These are phyloP conservation scores for Papiliotrema nemorosa DNA, from an alignment of 1,284 basidiomycete species.

Conservation along the genomic window DNA sequence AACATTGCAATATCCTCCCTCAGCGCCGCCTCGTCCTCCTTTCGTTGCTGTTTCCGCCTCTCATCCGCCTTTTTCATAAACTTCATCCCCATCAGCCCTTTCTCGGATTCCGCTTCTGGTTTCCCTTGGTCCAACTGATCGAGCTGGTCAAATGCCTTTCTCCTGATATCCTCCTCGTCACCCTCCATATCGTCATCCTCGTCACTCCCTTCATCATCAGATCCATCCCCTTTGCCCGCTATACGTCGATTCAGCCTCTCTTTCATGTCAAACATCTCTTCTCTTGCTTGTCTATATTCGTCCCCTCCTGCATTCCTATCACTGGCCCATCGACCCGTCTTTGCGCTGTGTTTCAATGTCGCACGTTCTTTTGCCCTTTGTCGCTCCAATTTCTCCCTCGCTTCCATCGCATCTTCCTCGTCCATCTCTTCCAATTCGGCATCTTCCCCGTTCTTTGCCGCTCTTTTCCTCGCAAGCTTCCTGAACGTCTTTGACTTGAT, in stretches of 20 bases:
- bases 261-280: slow-evolving; percentile 62
- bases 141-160: slow-evolving; percentile 70
- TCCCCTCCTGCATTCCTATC: slow-evolving; percentile 30
- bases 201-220: slow-evolving; percentile 52
- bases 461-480: slow-evolving; percentile 74
- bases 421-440: slow-evolving; percentile 53
- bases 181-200: slow-evolving; percentile 31
- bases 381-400: slow-evolving; percentile 66
- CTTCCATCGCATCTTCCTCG: slow-evolving; percentile 59
- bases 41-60: slow-evolving; percentile 59
- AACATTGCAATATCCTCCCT: slow-evolving; percentile 60
- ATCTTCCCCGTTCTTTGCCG: slow-evolving; percentile 56
- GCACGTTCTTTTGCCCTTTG: slow-evolving; percentile 79
- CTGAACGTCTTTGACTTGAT: slow-evolving; percentile 96
- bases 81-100: slow-evolving; percentile 81
- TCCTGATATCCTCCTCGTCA: slow-evolving; percentile 60
- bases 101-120: slow-evolving; percentile 52
- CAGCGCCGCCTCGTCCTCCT: slow-evolving; percentile 66
- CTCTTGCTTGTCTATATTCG: slow-evolving; percentile 37
- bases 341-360: slow-evolving; percentile 68
- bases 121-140: slow-evolving; percentile 49
- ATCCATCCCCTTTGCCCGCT: slow-evolving; percentile 49
- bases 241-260: slow-evolving; percentile 78
- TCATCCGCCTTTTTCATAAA: slow-evolving; percentile 89
- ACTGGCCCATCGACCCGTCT: slow-evolving; percentile 62